phyloP scores from a whole-genome alignment of 2,329 filamentous ascomycete species.

The Cercospora zeina region DNA sequence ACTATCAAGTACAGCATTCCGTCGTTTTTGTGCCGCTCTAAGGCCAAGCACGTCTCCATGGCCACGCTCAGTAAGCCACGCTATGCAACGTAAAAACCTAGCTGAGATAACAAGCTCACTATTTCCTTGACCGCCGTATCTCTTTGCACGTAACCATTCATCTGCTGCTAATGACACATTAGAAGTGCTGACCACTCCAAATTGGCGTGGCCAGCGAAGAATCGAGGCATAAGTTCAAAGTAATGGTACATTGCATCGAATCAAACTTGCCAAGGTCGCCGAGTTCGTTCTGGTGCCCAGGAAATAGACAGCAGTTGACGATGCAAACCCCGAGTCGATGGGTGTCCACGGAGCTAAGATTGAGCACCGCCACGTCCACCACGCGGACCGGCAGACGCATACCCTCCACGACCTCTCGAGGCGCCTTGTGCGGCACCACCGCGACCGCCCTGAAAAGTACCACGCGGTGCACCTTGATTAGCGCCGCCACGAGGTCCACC shows the following conservation, averaged over 20 bases:
- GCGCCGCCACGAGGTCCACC: slow-evolving; percentile 56
- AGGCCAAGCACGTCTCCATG: neutral
- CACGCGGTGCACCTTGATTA: slow-evolving; percentile 26
- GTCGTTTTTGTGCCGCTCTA: neutral
- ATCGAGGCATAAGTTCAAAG: slow-evolving; percentile 5
- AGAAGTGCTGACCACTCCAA: slow-evolving; percentile 18
- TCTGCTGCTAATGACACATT: slow-evolving; percentile 24
- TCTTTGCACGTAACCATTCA: slow-evolving; percentile 4
- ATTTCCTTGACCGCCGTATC: slow-evolving; percentile 10
- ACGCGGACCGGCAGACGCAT: slow-evolving; percentile 16
- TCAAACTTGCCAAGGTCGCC: slow-evolving; percentile 1
- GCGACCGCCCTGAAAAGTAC: slow-evolving; percentile 67
- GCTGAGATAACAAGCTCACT: slow-evolving; percentile 18
- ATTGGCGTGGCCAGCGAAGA: neutral
- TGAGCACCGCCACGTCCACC: slow-evolving; percentile 19
- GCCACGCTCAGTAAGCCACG: slow-evolving; percentile 19
- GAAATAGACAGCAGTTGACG: neutral
- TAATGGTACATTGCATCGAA: slow-evolving; percentile 22
- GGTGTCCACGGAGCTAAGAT: neutral
- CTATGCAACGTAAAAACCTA: slow-evolving; percentile 21
- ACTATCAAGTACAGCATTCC: slow-evolving; percentile 1
- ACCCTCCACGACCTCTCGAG: slow-evolving; percentile 28
- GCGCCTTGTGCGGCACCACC: slow-evolving; percentile 46
- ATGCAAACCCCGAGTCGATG: neutral
- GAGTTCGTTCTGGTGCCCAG: neutral